Conservation (phyloP, 352 stramenopile genomes). For the Phytophthora sansomeana region DNA sequence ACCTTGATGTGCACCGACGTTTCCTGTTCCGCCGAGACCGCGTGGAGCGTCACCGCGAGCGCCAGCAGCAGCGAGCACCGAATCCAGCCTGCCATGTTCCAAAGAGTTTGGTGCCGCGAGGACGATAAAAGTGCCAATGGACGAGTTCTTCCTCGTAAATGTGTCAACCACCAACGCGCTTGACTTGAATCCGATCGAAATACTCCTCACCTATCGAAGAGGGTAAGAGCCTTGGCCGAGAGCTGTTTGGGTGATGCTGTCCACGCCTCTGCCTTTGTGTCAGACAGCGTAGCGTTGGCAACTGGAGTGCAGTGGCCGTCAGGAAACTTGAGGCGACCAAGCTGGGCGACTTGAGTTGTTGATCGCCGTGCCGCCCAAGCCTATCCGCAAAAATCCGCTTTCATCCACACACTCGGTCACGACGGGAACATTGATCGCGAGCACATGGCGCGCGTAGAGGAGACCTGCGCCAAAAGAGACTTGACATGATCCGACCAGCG, state of each 20-base stretch:
- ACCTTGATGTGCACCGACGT: conserved; percentile 44
- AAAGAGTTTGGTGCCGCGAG: conserved; percentile 10
- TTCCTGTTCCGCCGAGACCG: conserved; percentile 14
- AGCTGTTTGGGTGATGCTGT: conserved; percentile 6
- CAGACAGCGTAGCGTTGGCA: no score
- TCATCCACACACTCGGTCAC: conserved; percentile 16
- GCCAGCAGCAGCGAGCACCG: conserved; percentile 26
- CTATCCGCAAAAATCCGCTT: conserved; percentile 16
- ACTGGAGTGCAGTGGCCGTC: no score
- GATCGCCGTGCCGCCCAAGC: conserved; percentile 4
- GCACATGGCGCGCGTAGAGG: conserved; percentile 24
- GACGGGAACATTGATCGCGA: conserved; percentile 7
- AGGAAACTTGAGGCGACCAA: conserved; percentile 15
- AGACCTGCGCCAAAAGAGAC: conserved; percentile 24
- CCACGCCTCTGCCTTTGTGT: conserved; percentile 28
- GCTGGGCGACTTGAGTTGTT: conserved; percentile 31
- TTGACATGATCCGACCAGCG: conserved; percentile 21
- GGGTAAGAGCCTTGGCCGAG: conserved; percentile 16
- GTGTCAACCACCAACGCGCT: conserved; percentile 22
- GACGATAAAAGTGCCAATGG: conserved; percentile 36
- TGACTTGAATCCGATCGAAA: conserved; percentile 12
- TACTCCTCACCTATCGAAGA: conserved; percentile 26
- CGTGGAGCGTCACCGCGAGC: conserved; percentile 24
- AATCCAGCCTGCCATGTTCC: conserved; percentile 38
- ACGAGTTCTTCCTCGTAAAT: conserved; percentile 22